These are phyloP conservation scores for Penicillium sp. DNA, from an alignment of 2,329 filamentous ascomycete species.

Conservation along the genomic window DNA sequence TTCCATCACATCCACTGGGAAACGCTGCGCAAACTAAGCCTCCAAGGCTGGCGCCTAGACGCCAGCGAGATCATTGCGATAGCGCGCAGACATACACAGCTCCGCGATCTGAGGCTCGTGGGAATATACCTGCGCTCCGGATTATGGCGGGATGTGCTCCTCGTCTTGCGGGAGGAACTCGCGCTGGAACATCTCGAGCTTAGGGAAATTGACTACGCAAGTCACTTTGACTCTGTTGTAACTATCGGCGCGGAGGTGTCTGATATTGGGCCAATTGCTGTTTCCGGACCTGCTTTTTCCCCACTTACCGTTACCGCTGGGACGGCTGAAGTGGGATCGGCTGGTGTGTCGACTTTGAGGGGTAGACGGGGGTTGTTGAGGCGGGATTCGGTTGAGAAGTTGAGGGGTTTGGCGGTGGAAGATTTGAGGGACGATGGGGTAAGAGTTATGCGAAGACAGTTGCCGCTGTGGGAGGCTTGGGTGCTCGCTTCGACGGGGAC, in stretches of 20 bases:
- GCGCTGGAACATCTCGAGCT: constrained; percentile 64
- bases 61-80: constrained; percentile 63
- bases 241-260: constrained; percentile 21
- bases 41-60: constrained; percentile 65
- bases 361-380: constrained; percentile 10
- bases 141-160: constrained; percentile 63
- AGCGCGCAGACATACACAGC: constrained; percentile 57
- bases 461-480: constrained; percentile 43
- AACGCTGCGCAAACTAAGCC: constrained; percentile 63
- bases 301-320: constrained; percentile 23
- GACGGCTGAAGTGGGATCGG: constrained; percentile 1
- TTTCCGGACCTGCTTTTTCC: constrained; percentile 6
- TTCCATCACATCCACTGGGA: constrained; percentile 66
- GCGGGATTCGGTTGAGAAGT: constrained; percentile 23
- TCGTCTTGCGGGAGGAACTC: constrained; percentile 59
- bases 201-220: constrained; percentile 62
- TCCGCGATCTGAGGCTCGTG: constrained; percentile 62
- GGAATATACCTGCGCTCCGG: constrained; percentile 64
- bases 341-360: not conserved
- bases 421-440: constrained; percentile 42
- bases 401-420: constrained; percentile 31
- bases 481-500: constrained; percentile 30
- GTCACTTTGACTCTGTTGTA: constrained; percentile 51
- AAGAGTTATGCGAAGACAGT: constrained; percentile 35
- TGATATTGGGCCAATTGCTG: constrained; percentile 2